Percentiles rank a stretch among this genome's conserved stretches.
Conservation (phyloP, 495 filamentous ascomycete species). For the Penicillium coffeae region DNA sequence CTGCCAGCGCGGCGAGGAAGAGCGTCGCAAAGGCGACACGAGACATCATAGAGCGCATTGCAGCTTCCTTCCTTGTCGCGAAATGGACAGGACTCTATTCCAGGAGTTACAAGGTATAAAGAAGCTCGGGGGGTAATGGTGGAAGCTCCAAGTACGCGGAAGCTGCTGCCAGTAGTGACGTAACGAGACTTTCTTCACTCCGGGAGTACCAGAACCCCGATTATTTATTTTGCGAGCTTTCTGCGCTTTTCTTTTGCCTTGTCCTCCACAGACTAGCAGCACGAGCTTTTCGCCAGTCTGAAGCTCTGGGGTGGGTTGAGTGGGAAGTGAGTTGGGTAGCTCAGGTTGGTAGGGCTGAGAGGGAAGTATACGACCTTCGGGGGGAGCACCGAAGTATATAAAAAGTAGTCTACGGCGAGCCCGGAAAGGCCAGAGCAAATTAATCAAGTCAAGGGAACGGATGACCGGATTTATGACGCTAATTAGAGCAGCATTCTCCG, state of each 20-base stretch:
- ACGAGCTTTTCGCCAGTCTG: background rate
- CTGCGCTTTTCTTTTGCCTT: conserved; percentile 3
- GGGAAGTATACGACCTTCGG: conserved; percentile 14
- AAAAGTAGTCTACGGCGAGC: conserved; percentile 1
- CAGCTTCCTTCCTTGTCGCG: background rate
- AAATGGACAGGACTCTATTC: background rate
- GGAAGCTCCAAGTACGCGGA: conserved; percentile 3
- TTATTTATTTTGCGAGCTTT: background rate
- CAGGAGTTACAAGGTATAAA: background rate
- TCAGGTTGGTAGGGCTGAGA: conserved; percentile 20
- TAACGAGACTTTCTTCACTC: conserved; percentile 18
- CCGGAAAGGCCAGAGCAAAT: conserved; percentile 5
- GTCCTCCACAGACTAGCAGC: background rate
- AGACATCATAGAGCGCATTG: conserved; percentile 24
- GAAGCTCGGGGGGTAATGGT: background rate
- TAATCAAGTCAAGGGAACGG: conserved; percentile 8
- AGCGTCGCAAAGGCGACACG: conserved; percentile 31
- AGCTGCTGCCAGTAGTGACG: conserved; percentile 29
- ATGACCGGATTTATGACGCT: conserved; percentile 4
- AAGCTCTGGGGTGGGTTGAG: background rate
- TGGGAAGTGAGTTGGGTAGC: background rate
- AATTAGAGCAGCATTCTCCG: background rate
- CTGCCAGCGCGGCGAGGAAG: conserved; percentile 30
- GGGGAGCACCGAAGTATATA: conserved; percentile 12
- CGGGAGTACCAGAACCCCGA: conserved; percentile 4